phyloP scores from a whole-genome alignment of 257 asterid genomes.

The Thymus quinquecostatus region DNA sequence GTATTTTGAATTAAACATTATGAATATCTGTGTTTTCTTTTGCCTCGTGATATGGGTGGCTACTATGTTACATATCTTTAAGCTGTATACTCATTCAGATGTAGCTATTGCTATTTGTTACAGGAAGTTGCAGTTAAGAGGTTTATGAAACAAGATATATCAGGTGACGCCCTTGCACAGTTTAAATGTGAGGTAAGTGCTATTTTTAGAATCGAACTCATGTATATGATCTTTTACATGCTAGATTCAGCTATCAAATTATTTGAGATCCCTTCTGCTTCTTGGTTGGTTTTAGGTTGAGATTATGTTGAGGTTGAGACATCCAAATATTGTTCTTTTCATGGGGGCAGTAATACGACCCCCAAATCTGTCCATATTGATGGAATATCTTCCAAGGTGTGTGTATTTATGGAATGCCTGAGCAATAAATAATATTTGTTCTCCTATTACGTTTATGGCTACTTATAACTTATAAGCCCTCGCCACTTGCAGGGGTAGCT shows the following conservation, averaged over 20 bases:
- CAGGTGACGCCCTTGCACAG: constrained; percentile 89
- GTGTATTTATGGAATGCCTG: not conserved
- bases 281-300: constrained; percentile 65
- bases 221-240: constrained; percentile 10
- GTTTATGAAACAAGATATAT: constrained; percentile 95
- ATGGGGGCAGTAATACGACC: constrained; percentile 98
- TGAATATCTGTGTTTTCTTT: constrained; percentile 4
- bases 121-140: constrained; percentile 99
- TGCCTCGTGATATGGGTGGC: not conserved
- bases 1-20: constrained; percentile 2
- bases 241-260: not conserved
- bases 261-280: constrained; percentile 27
- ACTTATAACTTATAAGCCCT: constrained; percentile 36
- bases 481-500: constrained; percentile 83
- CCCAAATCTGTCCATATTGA: constrained; percentile 92
- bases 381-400: constrained; percentile 59
- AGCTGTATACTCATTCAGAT: constrained; percentile 6
- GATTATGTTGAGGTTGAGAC: constrained; percentile 96
- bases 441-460: not conserved
- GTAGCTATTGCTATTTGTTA: constrained; percentile 24
- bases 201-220: constrained; percentile 2
- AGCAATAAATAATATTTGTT: not conserved
- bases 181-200: constrained; percentile 83
- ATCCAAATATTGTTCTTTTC: constrained; percentile 96
- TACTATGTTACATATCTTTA: not conserved